Evolutionary conservation across 208 protist genomes (phyloP), one percentile per base, ranked within the genome.

Genomic region (Crithidia acanthocephali): DNA sequence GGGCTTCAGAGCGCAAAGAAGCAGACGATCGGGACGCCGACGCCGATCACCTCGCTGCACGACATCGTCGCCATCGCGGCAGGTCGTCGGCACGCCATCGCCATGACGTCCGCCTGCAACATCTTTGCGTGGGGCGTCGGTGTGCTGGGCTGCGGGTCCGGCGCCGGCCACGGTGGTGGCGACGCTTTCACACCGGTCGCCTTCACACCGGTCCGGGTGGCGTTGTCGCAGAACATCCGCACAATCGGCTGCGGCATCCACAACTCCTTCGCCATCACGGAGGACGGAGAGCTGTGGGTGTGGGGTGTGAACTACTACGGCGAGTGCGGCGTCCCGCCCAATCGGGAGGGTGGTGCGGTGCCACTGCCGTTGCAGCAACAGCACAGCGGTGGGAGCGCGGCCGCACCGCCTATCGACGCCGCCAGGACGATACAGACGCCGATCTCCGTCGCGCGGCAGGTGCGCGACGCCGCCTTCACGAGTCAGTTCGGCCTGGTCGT

Each of bases 51-150:
- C 5, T 40, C 47, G 22, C 69, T 91, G 23, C 52, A 55, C 13
- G 65, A 85, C 66, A 70, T 92, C 15, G 67, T 84, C 8, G 35
- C 68, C 13, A 74, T 92, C 30, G 87, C 87, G 10, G 87, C 90
- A 20, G 90, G 90, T 48, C 42, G 58, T 32, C 70, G 68, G 10
- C 90, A 95, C 76, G 85, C 86, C n/a, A 63, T 91, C 11, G 91
- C 87, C 18, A 68, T 92, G 72, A 85, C 81, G 8, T 67, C 56
- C 22, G 67, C 72, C 27, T 71, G 85, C 71, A 63, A 68, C 20
- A 62, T 96, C 27, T 93, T 90, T 61, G 70, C 84, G 0, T 96
- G 91, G 88, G 91, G 91, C 35, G 64, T 66, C 30, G 83, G 83
- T 3, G 69, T 72, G 11, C 62, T 88, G 37, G 83, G 85, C n/a